A percentile compares a stretch with the other conserved stretches of the same genome.
phyloP scores from a whole-genome alignment of 2,329 filamentous ascomycete species.

The Monosporascus sp. region DNA sequence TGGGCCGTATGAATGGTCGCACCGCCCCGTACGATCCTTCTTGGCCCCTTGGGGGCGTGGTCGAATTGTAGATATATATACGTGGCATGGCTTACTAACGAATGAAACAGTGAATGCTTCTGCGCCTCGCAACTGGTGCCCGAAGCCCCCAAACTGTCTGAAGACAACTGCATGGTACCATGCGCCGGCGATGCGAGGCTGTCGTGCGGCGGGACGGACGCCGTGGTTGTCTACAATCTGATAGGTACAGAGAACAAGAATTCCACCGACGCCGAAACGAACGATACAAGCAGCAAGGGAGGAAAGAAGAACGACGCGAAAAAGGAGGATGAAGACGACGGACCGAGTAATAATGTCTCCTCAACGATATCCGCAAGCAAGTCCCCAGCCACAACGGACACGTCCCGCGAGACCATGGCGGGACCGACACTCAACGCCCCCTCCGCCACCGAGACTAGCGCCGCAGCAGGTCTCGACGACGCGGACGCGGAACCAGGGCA shows the following conservation, averaged over 20 bases:
- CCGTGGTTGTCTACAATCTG: constrained; percentile 17
- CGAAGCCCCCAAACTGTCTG: constrained; percentile 10
- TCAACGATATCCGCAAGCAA: neutral
- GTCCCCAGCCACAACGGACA: neutral
- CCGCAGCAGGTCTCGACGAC: neutral
- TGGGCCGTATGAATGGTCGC: neutral
- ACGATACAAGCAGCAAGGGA: neutral
- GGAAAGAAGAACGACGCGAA: neutral
- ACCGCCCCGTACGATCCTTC: neutral
- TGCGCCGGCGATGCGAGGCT: constrained; percentile 16
- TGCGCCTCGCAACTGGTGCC: constrained; percentile 15
- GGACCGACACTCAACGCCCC: too few relatives aligned
- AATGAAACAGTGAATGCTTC: constrained; percentile 15
- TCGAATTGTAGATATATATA: too few relatives aligned
- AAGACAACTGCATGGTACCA: constrained; percentile 15
- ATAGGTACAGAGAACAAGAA: neutral
- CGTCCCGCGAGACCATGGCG: neutral
- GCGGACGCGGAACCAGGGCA: neutral
- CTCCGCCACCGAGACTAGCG: too few relatives aligned
- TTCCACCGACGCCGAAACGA: neutral
- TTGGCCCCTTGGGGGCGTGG: too few relatives aligned
- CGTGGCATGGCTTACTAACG: neutral
- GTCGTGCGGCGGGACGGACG: constrained; percentile 18
- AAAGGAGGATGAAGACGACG: neutral
- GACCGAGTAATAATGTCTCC: neutral